Percentiles rank a stretch among this genome's conserved stretches.
Evolutionary conservation across 805 yeast species (phyloP).

Genomic region (Yamadazyma sp.): DNA sequence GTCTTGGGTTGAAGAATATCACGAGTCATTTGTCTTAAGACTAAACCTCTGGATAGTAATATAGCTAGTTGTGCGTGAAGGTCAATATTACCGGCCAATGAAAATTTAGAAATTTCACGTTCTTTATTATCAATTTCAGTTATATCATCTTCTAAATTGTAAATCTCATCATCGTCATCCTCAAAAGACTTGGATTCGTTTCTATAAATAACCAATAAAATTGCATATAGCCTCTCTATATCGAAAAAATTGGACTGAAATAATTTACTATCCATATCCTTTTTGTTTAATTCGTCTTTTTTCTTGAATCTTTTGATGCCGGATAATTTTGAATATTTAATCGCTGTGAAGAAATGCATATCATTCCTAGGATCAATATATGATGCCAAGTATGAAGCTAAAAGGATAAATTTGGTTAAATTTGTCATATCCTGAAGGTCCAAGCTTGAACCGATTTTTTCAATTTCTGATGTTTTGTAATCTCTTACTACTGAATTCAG

Average conservation of each 20-base stretch:
- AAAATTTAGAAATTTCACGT: conserved; percentile 31
- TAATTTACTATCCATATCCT: conserved; percentile 55
- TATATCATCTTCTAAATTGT: conserved; percentile 26
- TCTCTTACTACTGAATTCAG: conserved; percentile 28
- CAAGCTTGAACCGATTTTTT: conserved; percentile 15
- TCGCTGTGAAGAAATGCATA: conserved; percentile 62
- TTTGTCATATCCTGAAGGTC: conserved; percentile 48
- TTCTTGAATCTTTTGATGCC: conserved; percentile 29
- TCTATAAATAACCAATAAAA: conserved; percentile 66
- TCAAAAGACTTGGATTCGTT: conserved; percentile 32
- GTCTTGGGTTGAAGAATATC: conserved; percentile 66
- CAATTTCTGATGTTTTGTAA: conserved; percentile 22
- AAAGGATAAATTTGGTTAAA: conserved; percentile 65
- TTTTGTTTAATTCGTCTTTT: conserved; percentile 26
- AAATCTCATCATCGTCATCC: conserved; percentile 15
- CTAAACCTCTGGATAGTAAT: conserved; percentile 50
- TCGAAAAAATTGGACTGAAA: conserved; percentile 73
- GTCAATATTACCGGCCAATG: conserved; percentile 43
- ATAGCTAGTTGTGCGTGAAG: conserved; percentile 60
- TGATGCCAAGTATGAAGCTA: conserved; percentile 83
- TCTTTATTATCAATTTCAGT: conserved; percentile 33
- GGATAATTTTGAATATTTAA: conserved; percentile 34
- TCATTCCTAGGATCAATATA: conserved; percentile 70
- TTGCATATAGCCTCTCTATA: conserved; percentile 76
- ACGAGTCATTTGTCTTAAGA: conserved; percentile 38